phyloP scores from a whole-genome alignment of 2,329 filamentous ascomycete genomes.

The Talaromyces sp. region DNA sequence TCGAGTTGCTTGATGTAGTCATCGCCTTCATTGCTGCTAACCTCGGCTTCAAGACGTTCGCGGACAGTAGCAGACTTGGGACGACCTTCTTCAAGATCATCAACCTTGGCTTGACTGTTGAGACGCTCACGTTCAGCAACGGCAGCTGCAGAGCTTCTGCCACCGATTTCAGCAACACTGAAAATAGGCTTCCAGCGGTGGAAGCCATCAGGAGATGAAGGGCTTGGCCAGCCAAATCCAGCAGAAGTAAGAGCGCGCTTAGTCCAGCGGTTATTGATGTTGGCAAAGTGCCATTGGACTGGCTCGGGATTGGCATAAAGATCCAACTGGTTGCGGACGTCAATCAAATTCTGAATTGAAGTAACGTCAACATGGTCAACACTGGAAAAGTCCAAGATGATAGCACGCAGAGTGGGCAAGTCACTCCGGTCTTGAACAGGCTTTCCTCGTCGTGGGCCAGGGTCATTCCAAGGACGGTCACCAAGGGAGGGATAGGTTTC shows the following conservation, averaged over 20 bases:
- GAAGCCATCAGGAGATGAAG: constrained; percentile 50
- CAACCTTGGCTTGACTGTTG: constrained; percentile 20
- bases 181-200: constrained; percentile 92
- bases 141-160: constrained; percentile 66
- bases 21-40: constrained; percentile 28
- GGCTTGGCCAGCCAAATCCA: constrained; percentile 80
- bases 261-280: constrained; percentile 90
- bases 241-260: constrained; percentile 84
- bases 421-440: constrained; percentile 48
- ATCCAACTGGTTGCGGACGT: constrained; percentile 91
- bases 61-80: constrained; percentile 33
- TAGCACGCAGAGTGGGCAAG: constrained; percentile 74
- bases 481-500: constrained; percentile 63
- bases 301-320: constrained; percentile 73
- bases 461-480: constrained; percentile 94
- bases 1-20: constrained; percentile 47
- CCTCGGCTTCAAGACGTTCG: constrained; percentile 32
- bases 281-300: constrained; percentile 96
- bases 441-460: constrained; percentile 66
- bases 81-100: constrained; percentile 37
- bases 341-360: constrained; percentile 86
- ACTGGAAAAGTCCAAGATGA: constrained; percentile 89
- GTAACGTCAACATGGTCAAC: constrained; percentile 95
- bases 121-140: constrained; percentile 65
- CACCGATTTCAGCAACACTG: constrained; percentile 82